Evolutionary conservation across 1,284 basidiomycete species (phyloP), one percentile per base, ranked within the genome.

Genomic region (Apiotrichum gracile): DNA sequence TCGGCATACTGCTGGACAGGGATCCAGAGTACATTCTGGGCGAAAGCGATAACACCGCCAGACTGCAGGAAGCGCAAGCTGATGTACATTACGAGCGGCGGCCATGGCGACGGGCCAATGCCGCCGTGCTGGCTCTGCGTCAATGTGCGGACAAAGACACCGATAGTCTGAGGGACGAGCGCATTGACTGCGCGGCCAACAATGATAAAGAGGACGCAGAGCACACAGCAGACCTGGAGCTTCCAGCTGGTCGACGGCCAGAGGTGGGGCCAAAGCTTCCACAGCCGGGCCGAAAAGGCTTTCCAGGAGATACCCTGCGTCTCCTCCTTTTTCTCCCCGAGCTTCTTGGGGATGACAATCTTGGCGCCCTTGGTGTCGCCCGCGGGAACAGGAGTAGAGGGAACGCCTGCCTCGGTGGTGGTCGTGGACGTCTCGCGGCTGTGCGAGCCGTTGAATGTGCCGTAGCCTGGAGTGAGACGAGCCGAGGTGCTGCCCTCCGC

Each of bases 1-100:
- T 98, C 88, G 0, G 94, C 93, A 37, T 85, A 84, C 69, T 98
- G 96, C 5, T 93, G 91, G 52, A 98, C 93, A 52, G 88, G 89
- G 52, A 94, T 91, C 67, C 97, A 98, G n/a, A 97, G 86, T 0
- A 92, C 90, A 64, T 97, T 97, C 39, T 94, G 79, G 0, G 96
- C 77, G 72, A 97, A 92, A 13, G 84, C 83, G 60, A 92, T 92
- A 4, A 94, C 78, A 19, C 64, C 65, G 21, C 49, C 54, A 21
- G 64, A 59, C 21, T 63, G 54, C 38, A 69, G 53, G 8, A 61
- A 41, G 34, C 68, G 60, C 19, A 70, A 56, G 24, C 39, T 43
- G 26, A 72, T 63, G 53, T 68, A 73, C 1, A 57, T 25, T 24
- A 57, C 44, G 48, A 73, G 66, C 26, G 63, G 60, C 16, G 61